Base-by-base conservation (phyloP, 1,139 yeast species). In the Scheffersomyces cryptocercus region DNA sequence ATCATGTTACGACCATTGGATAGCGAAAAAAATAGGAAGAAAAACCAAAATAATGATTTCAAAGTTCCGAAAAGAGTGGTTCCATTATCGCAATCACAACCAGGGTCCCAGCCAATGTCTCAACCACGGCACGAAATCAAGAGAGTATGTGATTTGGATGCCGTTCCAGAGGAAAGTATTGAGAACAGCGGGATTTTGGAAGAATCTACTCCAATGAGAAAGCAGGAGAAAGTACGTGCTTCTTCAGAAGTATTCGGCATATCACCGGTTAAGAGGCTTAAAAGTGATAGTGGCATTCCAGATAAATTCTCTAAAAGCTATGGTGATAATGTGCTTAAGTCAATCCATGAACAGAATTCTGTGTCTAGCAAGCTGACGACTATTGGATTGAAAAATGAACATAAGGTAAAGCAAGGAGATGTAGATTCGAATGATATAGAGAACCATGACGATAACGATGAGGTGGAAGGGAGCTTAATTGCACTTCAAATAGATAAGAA, bases 1-100 rank as follows among this genome's bases (percentile, higher is more conserved):
- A 59, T 71, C 29, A 71, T 72, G 77, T 62, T 67, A 60, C 61
- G 76, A 47, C 78, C 78, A n/a, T 58, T 72, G 44, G 74, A 64
- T 42, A 65, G 64, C 37, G 59, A 57, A 30, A 53, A 45, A 41
- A 55, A 56, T 38, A 55, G 49, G 36, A 62, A 55, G 39, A 52
- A 55, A 13, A 58, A 54, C 36, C 53, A 51, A 14, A 56, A 59
- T 40, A 65, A 65, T 40, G 75, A 69, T 44, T 73, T 73, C 51
- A 74, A 73, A 50, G 68, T 72, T 1, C 74, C 78, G 6, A 73
- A 67, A 48, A 55, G 77, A 44, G 71, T 73, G 37, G 68, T 67
- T 2, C 76, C 77, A 3, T 51, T 72, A 30, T 76, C 76, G 3
- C 76, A 68, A 48, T 68, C 74, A 14, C 77, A 70, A 47, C 67